Base-by-base conservation (phyloP, 257 asterid species). In the Knoxia roxburghii region DNA sequence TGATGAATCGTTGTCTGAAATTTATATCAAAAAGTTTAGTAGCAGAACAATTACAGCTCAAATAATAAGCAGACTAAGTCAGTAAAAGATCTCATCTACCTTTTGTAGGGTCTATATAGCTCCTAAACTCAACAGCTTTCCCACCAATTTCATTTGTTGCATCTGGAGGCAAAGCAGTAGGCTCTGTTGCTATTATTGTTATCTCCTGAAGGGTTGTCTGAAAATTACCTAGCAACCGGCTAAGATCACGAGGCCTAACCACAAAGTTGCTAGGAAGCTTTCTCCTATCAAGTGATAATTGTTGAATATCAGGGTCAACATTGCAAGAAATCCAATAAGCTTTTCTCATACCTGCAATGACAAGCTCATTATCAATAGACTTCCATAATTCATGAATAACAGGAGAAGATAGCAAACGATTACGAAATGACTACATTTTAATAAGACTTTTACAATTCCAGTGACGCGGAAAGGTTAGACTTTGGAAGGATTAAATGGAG, bases 61-160 rank as follows among this genome's bases (percentile, higher is more conserved):
- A 73, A 43, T 45, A 68, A 13, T 24, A 7, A 37, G 35, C 56
- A 37, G 9, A 74, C 41, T 4, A 13, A 56, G 12, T 17, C 49
- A 69, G 46, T 30, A 65, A 39, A 33, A 52, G 49, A 43, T 56
- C 58, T 57, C 45, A 52, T 55, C 51, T 79, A 92, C 98, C 98
- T 88, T 90, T 86, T 29, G 97, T 83, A 71, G 96, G 97, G 80
- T 93, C 98, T 59, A 88, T 80, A 68, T 93, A 93, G 78, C 98
- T 93, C 85, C 96, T 88, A 67, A 93, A 84, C 78, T 93, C 98
- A 81, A 93, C 91, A 80, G 95, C 96, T 82, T 93, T 93, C 49
- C 97, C 92, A 58, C 91, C 96, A 82, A 93, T 79, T 75, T 93
- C 95, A 77, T 79, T 84, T 56, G 79, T 84, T 72, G 81, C 79